Evolutionary conservation across 352 stramenopile genomes (phyloP), one percentile per base, ranked within the genome.

Genomic region (Globisporangium spiculum): DNA sequence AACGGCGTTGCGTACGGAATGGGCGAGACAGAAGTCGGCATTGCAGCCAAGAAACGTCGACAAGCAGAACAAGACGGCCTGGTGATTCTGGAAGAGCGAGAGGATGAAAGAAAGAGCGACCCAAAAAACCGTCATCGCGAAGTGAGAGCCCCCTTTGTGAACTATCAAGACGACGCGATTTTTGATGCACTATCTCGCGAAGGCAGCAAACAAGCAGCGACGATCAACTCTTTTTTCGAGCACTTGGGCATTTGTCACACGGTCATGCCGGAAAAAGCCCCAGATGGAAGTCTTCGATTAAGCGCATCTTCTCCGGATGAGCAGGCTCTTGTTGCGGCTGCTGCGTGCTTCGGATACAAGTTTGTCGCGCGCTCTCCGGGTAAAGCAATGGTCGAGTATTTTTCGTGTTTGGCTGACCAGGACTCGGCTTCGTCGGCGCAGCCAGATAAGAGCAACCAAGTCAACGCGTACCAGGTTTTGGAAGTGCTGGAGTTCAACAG

Each of bases 221-320:
- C 64, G 36, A 93, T 97, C 53, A 56, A 61, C 0, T 53, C 70
- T 1, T 98, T 98, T 68, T 97, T 92, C 41, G 89, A 97, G 56
- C 86, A 96, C 72, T 70, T 98, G 32, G 74, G 90, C 4, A 80
- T 98, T 14, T 98, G 94, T 74, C 96, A 99, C 78, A 99, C 97
- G 5, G 97, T 99, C 36, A 98, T 99, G 74, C 96, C 98, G 0
- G 98, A 99, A 75, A 94, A 91, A 14, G 88, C 97, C 36, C 62
- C 95, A 0, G 95, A 98, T 55, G 89, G 88, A 4, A 87, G 71
- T 66, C 70, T 97, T 4, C 80, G 86, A 1, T 84, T 98, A 66
- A 97, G 93, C 66, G 93, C 95, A 1, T 97, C 95, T 56, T 98
- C 91, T 44, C 92, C 91, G 0, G 92, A 98, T 71, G 92, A 98